These are phyloP conservation scores for Penicillium frequentans DNA, from an alignment of 2,329 filamentous ascomycete genomes.

Conservation along the genomic window DNA sequence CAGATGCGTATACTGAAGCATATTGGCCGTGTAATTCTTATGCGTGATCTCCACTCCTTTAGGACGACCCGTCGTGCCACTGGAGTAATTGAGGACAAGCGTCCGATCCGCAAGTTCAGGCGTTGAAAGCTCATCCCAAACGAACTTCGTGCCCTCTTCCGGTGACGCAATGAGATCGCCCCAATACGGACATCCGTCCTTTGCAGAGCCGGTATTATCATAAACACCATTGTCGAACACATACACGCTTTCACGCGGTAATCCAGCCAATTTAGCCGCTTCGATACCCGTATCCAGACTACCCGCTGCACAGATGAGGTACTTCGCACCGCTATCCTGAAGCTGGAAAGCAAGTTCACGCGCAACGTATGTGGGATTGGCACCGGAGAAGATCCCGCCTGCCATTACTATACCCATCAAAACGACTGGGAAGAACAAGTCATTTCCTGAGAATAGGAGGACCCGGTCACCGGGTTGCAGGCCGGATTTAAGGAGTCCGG, in stretches of 20 bases:
- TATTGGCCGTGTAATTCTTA: conserved; percentile 72
- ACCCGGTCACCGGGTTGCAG: conserved; percentile 69
- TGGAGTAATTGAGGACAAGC: conserved; percentile 73
- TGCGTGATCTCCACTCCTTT: conserved; percentile 86
- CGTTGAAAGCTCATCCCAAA: conserved; percentile 54
- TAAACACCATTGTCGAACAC: conserved; percentile 62
- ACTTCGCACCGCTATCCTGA: conserved; percentile 66
- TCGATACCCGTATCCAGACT: conserved; percentile 64
- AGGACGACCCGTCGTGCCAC: conserved; percentile 73
- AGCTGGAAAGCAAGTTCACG: conserved; percentile 76
- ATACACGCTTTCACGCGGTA: conserved; percentile 60
- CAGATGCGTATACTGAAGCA: conserved; percentile 58
- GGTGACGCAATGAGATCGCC: conserved; percentile 57
- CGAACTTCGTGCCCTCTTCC: conserved; percentile 56
- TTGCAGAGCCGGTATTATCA: conserved; percentile 34
- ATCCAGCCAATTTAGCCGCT: conserved; percentile 60
- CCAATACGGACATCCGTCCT: conserved; percentile 60
- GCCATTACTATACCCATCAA: conserved; percentile 76
- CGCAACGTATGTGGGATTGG: conserved; percentile 68
- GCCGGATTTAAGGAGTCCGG: conserved; percentile 65
- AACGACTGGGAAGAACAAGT: conserved; percentile 68
- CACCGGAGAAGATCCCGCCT: conserved; percentile 74
- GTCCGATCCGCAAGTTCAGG: conserved; percentile 43
- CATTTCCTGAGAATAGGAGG: conserved; percentile 72
- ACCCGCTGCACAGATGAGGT: conserved; percentile 60